Base-by-base conservation (phyloP, 179 eudicot species). In the Beta macrorhiza region DNA sequence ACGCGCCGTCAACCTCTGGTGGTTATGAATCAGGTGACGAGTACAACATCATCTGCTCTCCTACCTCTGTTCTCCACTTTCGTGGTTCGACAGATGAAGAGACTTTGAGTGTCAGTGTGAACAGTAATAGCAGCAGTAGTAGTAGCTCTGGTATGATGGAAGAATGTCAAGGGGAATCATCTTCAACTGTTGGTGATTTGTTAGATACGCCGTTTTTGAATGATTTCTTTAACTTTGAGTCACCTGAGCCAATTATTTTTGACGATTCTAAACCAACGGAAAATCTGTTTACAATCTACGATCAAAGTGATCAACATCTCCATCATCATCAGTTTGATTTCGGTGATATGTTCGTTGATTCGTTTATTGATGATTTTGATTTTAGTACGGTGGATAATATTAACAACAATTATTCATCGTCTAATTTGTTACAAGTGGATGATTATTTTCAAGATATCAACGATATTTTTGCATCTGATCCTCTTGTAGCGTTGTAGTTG, bases 1-100 rank as follows among this genome's bases (percentile, higher is more conserved):
- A 77, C 56, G 63, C 74, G 58, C 61, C 87, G 12, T 85, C 92
- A 0, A 57, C 78, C 5, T 81, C 86, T 1, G 86, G 89, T 53
- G 91, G 91, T 0, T 90, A 89, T 69, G 98, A 94, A 44, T 89
- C 93, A 5, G 90, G 92, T 0, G 86, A 84, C 0, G 97, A 94
- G 61, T 90, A 69, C 10, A 87, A 82, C 80, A 76, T 89, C 4
- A 80, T 85, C 11, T 85, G 84, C 2, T 94, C 98, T 0, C 98
- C 98, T 0, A 91, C 91, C 15, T 92, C 97, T 0, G 98, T 94
- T n/a, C 82, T 94, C 10, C 86, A 85, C 42, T 61, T 79, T 78
- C 44, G 75, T 15, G 76, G 57, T 25, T 69, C 85, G 0, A 49
- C 76, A n/a, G 87, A 78, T 44, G 82, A 82, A 29, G 84, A 73